Evolutionary conservation across 805 yeast species (phyloP), one percentile per base, ranked within the genome.

Genomic region (Barnettozyma pratensis): DNA sequence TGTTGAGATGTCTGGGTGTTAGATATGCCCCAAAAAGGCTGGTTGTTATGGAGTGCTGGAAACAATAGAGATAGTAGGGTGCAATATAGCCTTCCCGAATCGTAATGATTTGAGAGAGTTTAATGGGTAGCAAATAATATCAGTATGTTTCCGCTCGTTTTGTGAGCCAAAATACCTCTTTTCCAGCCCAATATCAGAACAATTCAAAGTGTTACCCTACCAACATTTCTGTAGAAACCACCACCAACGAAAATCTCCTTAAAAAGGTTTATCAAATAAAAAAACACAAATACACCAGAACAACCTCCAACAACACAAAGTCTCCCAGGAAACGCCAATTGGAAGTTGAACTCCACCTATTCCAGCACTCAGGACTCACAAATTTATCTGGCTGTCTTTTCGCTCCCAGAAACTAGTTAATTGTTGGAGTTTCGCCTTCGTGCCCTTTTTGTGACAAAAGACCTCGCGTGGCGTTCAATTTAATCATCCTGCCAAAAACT

Each of bases 381-480:
- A 41, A 32, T 32, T 32, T 30, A 7, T 26, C 37, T 14, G 19
- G 25, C 5, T 30, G 39, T 30, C 39, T 30, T 14, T 37, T 34
- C 29, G 31, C 12, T 26, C 12, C 25, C 9, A 29, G 12, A 34
- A 19, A 35, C 9, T 28, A n/a, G n/a, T 6, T 12, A 6, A n/a
- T 38, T 31, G 9, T 31, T 36, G 31, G 47, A 19, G 25, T 39
- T 30, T 32, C 41, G 14, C 19, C 36, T 19, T 19, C 19, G 19
- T 29, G 14, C 28, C 10, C 26, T 37, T 38, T 34, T 37, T 46
- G 42, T 46, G 45, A 40, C 49, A 46, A n/a, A 38, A 34, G 31
- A 39, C 37, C 26, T 37, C 46, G 49, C 49, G 49, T 46, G 49
- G 49, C 49, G 49, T 42, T 37, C 31, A 38, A 25, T n/a, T 19